Conservation (phyloP, 2,329 filamentous ascomycete species). For the Sporothrix mexicana region DNA sequence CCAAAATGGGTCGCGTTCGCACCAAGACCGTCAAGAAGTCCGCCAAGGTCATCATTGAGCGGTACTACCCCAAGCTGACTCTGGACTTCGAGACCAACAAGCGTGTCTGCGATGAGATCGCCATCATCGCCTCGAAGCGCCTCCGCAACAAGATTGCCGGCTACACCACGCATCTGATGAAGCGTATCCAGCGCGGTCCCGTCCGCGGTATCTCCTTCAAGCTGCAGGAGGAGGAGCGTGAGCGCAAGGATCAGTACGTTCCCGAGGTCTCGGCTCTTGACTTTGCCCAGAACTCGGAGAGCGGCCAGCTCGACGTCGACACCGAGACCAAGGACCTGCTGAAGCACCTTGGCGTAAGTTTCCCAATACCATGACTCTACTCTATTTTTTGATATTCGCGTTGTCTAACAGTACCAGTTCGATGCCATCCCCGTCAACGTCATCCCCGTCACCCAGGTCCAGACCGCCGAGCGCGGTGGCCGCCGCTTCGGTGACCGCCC, state of each 20-base stretch:
- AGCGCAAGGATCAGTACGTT: conserved; percentile 99
- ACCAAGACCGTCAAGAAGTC: conserved; percentile 75
- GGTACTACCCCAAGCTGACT: conserved; percentile 95
- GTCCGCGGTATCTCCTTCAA: conserved; percentile 99
- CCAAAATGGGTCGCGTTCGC: conserved; percentile 72
- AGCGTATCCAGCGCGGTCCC: conserved; percentile 98
- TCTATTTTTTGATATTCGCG: not conserved
- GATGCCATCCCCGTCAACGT: conserved; percentile 98
- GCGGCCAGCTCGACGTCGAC: conserved; percentile 92
- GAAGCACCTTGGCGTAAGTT: conserved; percentile 97
- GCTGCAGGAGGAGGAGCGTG: conserved; percentile 99
- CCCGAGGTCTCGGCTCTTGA: conserved; percentile 98
- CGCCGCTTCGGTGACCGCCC: conserved; percentile 53
- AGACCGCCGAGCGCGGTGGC: conserved; percentile 76
- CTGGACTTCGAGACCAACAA: conserved; percentile 98
- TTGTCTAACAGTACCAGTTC: conserved; percentile 66
- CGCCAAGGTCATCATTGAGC: conserved; percentile 99
- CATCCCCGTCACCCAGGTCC: conserved; percentile 85
- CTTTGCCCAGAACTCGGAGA: conserved; percentile 93
- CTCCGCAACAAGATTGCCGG: conserved; percentile 99
- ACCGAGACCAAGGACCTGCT: conserved; percentile 98
- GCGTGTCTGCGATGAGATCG: conserved; percentile 96
- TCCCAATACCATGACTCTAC: not conserved
- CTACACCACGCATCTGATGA: conserved; percentile 99
- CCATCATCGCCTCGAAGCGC: conserved; percentile 98